Evolutionary conservation across 2,329 filamentous ascomycete genomes (phyloP), one percentile per base, ranked within the genome.

Genomic region (Stagonosporopsis tanaceti): DNA sequence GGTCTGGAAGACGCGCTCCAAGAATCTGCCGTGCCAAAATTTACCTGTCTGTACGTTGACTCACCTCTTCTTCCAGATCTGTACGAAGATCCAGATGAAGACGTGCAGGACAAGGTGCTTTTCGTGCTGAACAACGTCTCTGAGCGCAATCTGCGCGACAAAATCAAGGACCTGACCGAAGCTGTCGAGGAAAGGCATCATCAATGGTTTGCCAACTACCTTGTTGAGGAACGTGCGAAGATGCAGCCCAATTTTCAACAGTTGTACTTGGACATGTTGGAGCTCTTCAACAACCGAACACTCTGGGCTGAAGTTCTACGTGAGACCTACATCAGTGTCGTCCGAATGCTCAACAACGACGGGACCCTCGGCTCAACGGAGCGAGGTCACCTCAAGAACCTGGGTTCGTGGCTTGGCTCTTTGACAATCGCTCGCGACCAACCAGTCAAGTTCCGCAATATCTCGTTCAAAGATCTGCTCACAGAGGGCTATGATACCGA

Each of bases 111-210:
- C 75, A 96, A 92, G 75, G 93, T 99, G 37, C 88, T 97, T 65
- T 99, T 99, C 69, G 91, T 96, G 25, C 82, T 99, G 57, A 99
- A 99, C 82, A 99, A 99, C 67, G 89, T 99, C 50, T 98, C 95
- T 0, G 89, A 95, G 66, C 88, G 89, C 39, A 98, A 97, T 41
- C 82, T 99, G 17, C 87, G 91, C 50, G 85, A 89, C 38, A 97
- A 97, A 78, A 89, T 94, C 69, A 84, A 84, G 50, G 93, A 97
- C 65, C 85, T 99, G 35, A 88, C 87, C 47, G 88, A 92, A 37
- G 87, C 91, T 41, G 80, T 99, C 45, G 88, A 92, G 47, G 86
- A 90, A 50, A 88, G 89, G 65, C 90, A 97, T 74, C 91, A 96
- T 69, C 92, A 96, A 72, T 99, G 95, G 95, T 99, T 99, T 72